Conservation (phyloP, 2,329 filamentous ascomycete species). For the Fusarium marasasianum region DNA sequence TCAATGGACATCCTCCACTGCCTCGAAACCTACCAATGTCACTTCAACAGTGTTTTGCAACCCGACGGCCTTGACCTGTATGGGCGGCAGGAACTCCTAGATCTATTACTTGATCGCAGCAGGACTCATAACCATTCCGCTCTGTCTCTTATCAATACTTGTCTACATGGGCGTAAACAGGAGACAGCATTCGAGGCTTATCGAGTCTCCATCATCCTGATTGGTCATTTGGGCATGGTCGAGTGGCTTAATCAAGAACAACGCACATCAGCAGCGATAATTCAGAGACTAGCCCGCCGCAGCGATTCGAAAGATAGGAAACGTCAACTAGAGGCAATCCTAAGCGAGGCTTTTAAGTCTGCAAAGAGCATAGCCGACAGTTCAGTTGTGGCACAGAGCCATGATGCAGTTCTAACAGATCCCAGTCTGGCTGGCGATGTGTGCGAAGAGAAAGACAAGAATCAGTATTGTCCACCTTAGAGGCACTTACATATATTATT, state of each 20-base stretch:
- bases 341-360: conserved; percentile 25
- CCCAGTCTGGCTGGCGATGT: conserved; percentile 19
- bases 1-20: conserved; percentile 36
- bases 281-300: not conserved
- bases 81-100: conserved; percentile 41
- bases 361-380: conserved; percentile 21
- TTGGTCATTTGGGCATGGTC: conserved; percentile 46
- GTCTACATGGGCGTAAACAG: conserved; percentile 2
- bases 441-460: not conserved
- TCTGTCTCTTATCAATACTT: conserved; percentile 33
- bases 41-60: conserved; percentile 4
- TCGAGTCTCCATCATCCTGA: conserved; percentile 41
- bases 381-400: conserved; percentile 29
- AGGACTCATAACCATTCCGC: conserved; percentile 39
- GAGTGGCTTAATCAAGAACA: conserved; percentile 47
- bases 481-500: not conserved
- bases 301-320: not conserved
- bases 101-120: conserved; percentile 44
- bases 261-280: conserved; percentile 21
- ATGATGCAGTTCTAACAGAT: conserved; percentile 18
- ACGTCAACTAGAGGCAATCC: not conserved
- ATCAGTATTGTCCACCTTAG: not conserved
- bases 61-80: conserved; percentile 2
- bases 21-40: conserved; percentile 27
- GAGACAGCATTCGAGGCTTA: conserved; percentile 30